Percentiles rank a stretch among this genome's conserved stretches.
phyloP scores from a whole-genome alignment of 306 rosid species.

The Carpinus fangiana region DNA sequence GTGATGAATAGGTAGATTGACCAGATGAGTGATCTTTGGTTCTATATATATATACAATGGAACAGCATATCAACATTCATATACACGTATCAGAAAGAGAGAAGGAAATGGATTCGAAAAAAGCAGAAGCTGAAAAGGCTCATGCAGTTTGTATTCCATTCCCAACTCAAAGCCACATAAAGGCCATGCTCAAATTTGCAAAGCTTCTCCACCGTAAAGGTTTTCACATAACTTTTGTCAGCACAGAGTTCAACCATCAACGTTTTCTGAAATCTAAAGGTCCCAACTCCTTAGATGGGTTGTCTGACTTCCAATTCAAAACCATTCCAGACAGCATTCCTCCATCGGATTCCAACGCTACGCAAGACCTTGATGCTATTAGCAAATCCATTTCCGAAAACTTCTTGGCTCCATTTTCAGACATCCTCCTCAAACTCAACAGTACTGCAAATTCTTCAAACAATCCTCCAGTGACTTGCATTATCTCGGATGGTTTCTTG shows the following conservation, averaged over 20 bases:
- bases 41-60: no score
- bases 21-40: no score
- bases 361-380: neutral
- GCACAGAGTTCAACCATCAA: slow-evolving; percentile 16
- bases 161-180: slow-evolving; percentile 19
- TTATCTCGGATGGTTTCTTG: neutral
- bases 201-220: slow-evolving; percentile 16
- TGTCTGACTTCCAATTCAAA: slow-evolving; percentile 15
- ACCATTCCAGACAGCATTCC: slow-evolving; percentile 20
- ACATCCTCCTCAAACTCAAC: slow-evolving; percentile 12
- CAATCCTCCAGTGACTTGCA: neutral
- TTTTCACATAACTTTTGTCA: neutral
- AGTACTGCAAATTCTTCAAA: neutral
- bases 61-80: no score
- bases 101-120: neutral
- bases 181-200: slow-evolving; percentile 18
- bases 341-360: neutral
- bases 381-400: neutral
- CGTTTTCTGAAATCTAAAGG: slow-evolving; percentile 11
- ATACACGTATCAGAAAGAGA: no score
- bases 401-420: neutral
- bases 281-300: neutral
- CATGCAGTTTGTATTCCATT: slow-evolving; percentile 6
- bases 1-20: no score
- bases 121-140: neutral